Percentiles rank a stretch among this genome's conserved stretches.
These are phyloP conservation scores for Letharia lupina DNA, from an alignment of 495 filamentous ascomycete species.

Conservation along the genomic window DNA sequence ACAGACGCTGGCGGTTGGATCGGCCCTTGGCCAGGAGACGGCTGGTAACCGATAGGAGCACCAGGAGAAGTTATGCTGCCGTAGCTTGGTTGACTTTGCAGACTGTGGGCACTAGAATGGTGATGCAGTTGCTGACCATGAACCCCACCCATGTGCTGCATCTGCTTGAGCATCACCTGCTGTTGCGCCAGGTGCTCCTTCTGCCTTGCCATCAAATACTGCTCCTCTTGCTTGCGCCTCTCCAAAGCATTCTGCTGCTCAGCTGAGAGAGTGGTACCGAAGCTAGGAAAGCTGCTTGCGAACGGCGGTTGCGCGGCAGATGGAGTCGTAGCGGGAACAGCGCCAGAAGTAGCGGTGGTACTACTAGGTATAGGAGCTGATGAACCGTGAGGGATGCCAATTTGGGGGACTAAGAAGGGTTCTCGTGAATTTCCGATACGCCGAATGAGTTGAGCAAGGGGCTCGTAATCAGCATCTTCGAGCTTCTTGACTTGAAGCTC, in stretches of 20 bases:
- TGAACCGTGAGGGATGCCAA: constrained; percentile 81
- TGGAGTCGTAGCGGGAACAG: constrained; percentile 34
- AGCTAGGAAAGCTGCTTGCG: constrained; percentile 87
- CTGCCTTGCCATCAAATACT: constrained; percentile 90
- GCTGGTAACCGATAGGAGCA: constrained; percentile 64
- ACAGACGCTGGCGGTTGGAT: constrained; percentile 49
- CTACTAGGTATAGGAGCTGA: constrained; percentile 45
- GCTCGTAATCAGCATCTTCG: constrained; percentile 90
- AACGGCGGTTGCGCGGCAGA: constrained; percentile 86
- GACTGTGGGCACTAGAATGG: constrained; percentile 85
- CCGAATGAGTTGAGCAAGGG: constrained; percentile 86
- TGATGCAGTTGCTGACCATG: constrained; percentile 69
- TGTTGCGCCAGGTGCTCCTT: constrained; percentile 78
- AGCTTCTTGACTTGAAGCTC: constrained; percentile 89
- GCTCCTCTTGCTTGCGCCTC: constrained; percentile 93
- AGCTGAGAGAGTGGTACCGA: constrained; percentile 93
- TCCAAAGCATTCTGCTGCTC: constrained; percentile 97
- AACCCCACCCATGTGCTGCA: constrained; percentile 41
- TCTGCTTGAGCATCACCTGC: constrained; percentile 68
- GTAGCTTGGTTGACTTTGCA: constrained; percentile 93
- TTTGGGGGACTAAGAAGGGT: constrained; percentile 94
- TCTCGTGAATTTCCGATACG: constrained; percentile 96
- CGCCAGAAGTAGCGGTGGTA: constrained; percentile 28
- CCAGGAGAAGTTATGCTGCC: constrained; percentile 84
- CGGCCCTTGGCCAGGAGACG: constrained; percentile 64